Evolutionary conservation across 108 stramenopile genomes (phyloP).

Genomic region (Nannochloropsis salina): DNA sequence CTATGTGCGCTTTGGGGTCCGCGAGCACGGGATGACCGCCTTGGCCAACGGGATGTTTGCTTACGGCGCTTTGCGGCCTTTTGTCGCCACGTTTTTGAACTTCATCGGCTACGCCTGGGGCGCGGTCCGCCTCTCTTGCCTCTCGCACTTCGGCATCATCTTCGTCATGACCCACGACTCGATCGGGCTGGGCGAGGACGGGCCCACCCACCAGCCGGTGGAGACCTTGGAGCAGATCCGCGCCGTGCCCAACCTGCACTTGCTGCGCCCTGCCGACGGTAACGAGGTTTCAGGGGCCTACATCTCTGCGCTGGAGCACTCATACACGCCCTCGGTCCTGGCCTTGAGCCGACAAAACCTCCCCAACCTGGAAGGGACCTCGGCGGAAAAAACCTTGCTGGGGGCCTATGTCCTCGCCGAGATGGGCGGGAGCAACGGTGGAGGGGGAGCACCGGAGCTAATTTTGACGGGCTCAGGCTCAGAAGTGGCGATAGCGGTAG

Average conservation of each 20-base stretch:
- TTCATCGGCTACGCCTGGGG: constrained; percentile 95
- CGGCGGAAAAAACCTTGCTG: constrained; percentile 67
- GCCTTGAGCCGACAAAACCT: constrained; percentile 71
- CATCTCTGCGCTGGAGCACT: constrained; percentile 56
- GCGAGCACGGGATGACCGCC: constrained; percentile 96
- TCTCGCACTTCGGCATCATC: constrained; percentile 76
- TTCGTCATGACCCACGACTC: constrained; percentile 97
- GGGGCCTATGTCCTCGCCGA: constrained; percentile 72
- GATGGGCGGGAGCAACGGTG: constrained; percentile 52
- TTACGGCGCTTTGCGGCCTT: constrained; percentile 87
- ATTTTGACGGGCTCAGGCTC: constrained; percentile 69
- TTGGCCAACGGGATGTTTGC: constrained; percentile 91
- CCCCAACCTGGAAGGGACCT: constrained; percentile 63
- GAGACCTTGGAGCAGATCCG: constrained; percentile 84
- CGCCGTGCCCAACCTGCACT: constrained; percentile 84
- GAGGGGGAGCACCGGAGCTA: constrained; percentile 65
- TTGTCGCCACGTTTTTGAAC: constrained; percentile 94
- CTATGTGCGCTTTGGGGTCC: constrained; percentile 90
- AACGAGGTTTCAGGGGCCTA: constrained; percentile 86
- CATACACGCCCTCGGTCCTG: constrained; percentile 75
- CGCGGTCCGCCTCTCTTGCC: constrained; percentile 75
- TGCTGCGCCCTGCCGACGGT: constrained; percentile 87
- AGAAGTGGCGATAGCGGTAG: constrained; percentile 76
- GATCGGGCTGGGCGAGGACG: constrained; percentile 98
- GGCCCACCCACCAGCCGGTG: constrained; percentile 96